phyloP scores from a whole-genome alignment of 176 grass and related monocot species.

The Hyparrhenia diplandra region DNA sequence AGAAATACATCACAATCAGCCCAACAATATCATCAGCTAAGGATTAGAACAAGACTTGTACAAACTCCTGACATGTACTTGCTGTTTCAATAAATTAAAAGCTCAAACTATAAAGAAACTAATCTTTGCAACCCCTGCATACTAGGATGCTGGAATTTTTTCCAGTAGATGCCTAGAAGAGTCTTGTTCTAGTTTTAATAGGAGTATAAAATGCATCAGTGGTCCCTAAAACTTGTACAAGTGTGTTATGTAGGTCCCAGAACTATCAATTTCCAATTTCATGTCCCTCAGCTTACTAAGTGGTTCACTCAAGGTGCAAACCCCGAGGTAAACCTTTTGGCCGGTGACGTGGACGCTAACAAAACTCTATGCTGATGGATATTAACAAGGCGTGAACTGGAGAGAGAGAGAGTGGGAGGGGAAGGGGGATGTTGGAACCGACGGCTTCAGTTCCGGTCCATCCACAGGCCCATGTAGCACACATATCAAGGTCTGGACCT shows the following conservation, averaged over 20 bases:
- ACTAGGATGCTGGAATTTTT: background rate
- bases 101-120: background rate
- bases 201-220: background rate
- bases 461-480: no score
- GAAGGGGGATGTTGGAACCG: no score
- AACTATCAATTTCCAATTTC: background rate
- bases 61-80: background rate
- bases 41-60: slow-evolving; percentile 2
- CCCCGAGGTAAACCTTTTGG: background rate
- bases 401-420: no score
- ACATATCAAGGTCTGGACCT: no score
- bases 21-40: background rate
- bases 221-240: background rate
- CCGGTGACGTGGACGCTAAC: background rate
- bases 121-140: background rate
- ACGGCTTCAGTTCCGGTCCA: no score
- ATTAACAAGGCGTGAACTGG: no score
- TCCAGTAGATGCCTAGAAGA: background rate
- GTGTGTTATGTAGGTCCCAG: background rate
- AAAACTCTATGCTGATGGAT: background rate
- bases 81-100: background rate
- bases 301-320: background rate
- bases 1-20: background rate
- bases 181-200: slow-evolving; percentile 2
- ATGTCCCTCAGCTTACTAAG: background rate